Conservation (phyloP, 78 protist species). For the Isochrysis galbana region DNA sequence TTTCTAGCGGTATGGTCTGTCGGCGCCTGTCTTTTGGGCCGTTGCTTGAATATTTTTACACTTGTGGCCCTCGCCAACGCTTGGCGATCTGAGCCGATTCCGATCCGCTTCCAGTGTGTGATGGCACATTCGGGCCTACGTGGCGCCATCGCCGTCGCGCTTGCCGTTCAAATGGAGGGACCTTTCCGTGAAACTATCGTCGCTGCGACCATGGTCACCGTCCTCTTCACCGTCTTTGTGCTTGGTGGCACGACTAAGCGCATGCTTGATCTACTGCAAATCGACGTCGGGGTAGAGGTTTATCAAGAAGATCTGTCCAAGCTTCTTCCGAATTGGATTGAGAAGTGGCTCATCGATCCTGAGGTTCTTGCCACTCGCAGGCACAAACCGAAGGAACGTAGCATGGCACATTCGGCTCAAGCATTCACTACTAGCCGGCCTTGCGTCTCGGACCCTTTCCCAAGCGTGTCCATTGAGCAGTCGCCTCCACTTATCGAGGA, state of each 20-base stretch:
- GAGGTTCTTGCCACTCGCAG: too few relatives aligned
- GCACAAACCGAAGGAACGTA: too few relatives aligned
- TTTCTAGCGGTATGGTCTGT: not conserved
- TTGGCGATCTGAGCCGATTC: not conserved
- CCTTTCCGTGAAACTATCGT: not conserved
- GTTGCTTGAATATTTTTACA: constrained; percentile 38
- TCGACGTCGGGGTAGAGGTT: not conserved
- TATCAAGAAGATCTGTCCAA: not conserved
- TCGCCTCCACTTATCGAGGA: too few relatives aligned
- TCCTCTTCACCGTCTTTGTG: constrained; percentile 27
- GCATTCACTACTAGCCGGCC: too few relatives aligned
- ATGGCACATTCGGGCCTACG: not conserved
- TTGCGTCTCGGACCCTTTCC: too few relatives aligned
- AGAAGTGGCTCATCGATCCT: too few relatives aligned
- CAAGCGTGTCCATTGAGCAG: too few relatives aligned
- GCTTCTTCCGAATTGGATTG: too few relatives aligned
- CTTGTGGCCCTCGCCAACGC: constrained; percentile 19
- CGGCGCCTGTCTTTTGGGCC: not conserved
- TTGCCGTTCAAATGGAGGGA: not conserved
- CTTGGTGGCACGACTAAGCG: constrained; percentile 9
- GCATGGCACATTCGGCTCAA: too few relatives aligned
- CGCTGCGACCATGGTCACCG: constrained; percentile 28
- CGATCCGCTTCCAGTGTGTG: not conserved
- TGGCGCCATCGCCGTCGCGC: constrained; percentile 48
- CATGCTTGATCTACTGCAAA: not conserved